Percentiles rank a stretch among this genome's conserved stretches.
phyloP scores from a whole-genome alignment of 805 yeast species.

The Lachancea sp. region DNA sequence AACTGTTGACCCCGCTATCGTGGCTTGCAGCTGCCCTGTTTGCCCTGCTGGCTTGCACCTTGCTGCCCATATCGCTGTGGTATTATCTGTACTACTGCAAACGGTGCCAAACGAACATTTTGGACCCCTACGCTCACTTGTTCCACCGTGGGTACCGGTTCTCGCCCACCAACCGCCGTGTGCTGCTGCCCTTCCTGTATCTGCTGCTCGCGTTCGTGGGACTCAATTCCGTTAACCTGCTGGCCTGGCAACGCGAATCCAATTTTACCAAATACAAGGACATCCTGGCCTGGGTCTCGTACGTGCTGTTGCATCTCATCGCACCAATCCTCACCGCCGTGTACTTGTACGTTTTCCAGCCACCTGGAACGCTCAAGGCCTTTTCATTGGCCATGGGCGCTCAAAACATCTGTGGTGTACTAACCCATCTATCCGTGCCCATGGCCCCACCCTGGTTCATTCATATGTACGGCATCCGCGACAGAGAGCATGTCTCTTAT shows the following conservation, averaged over 20 bases:
- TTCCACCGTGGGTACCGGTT: conserved; percentile 13
- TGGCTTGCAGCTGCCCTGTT: conserved; percentile 10
- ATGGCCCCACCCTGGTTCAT: conserved; percentile 75
- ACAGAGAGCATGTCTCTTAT: conserved; percentile 43
- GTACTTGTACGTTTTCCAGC: conserved; percentile 59
- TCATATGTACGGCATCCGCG: conserved; percentile 52
- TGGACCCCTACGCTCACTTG: conserved; percentile 22
- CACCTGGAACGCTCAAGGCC: conserved; percentile 53
- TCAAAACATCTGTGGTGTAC: conserved; percentile 54
- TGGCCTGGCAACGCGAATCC: conserved; percentile 34
- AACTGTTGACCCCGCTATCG: not conserved
- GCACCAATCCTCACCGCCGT: conserved; percentile 56
- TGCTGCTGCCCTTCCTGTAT: conserved; percentile 33
- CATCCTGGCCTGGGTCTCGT: conserved; percentile 53
- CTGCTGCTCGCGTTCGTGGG: conserved; percentile 37
- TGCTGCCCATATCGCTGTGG: conserved; percentile 25
- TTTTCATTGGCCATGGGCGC: conserved; percentile 51
- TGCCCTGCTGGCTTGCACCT: conserved; percentile 9
- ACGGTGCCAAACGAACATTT: conserved; percentile 16
- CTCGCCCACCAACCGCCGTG: conserved; percentile 16
- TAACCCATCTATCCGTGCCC: conserved; percentile 57
- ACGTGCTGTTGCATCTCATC: conserved; percentile 54
- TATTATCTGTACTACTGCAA: conserved; percentile 22
- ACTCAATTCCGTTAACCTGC: conserved; percentile 40
- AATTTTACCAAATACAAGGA: conserved; percentile 43